Evolutionary conservation across 1,139 yeast genomes (phyloP), one percentile per base, ranked within the genome.

Genomic region (Lodderomyces theae): DNA sequence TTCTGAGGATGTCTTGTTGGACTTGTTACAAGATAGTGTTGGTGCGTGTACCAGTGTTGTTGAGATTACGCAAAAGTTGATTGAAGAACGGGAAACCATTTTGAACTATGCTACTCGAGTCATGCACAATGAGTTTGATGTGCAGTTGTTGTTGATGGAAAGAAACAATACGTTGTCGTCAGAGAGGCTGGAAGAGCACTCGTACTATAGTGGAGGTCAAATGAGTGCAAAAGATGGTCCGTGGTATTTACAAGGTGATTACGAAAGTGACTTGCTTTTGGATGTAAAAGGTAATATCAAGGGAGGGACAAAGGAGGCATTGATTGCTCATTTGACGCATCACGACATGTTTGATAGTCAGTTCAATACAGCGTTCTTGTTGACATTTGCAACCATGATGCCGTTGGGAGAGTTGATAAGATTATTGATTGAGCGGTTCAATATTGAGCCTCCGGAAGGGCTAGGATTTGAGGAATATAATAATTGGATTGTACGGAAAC

Each of bases 391-490:
- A 31, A 82, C 94, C 34, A 86, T 90, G 57, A 77, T 85, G 65
- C 72, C 84, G 1, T 77, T 95, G 1, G 64, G 74, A 3, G 87
- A 82, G 43, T 69, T 92, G 26, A 69, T 89, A 42, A 75, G 72
- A 18, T 61, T 77, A 35, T 66, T 92, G 45, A 78, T 83, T 26
- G 71, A 72, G 28, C 69, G 96, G 40, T 92, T 83, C 61, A 74
- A 82, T 45, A 66, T 81, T 25, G 81, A 79, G 47, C 95, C 97
- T 4, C 97, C 97, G 0, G 96, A 86, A 52, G 96, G 95, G 0
- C 66, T 92, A 46, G 79, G 86, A 42, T 84, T 79, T 51, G 95
- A 86, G 46, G 96, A 89, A 55, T 87, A 86, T 56, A 79, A 80
- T 34, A 63, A 73, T 4, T 92, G 98, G 97, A 75, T 82, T 8